Base-by-base conservation (phyloP, 2,329 filamentous ascomycete species). In the Aspergillus sp. region DNA sequence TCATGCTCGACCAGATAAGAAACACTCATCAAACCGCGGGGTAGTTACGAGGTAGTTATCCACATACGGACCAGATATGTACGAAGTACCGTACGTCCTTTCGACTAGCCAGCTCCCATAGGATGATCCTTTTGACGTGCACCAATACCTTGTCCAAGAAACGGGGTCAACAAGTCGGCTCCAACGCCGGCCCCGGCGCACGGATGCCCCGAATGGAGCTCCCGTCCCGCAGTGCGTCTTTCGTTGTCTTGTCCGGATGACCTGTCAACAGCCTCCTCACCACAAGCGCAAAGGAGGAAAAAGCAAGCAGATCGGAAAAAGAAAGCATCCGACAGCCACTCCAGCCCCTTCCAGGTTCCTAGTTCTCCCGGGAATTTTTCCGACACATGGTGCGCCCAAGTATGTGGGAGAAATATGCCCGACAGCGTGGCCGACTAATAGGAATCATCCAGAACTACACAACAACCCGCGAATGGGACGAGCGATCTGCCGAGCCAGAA, bases 161-260 rank as follows among this genome's bases (percentile, higher is more conserved):
- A 50, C 11, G 24, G 32, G 20, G 32, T 24, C 47, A 43, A n/a
- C 40, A 26, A 45, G 47, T 44, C 47, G 47, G 47, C 19, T 49
- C 30, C 40, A 9, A 44, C 47, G 40, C 36, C 24, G 47, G 47
- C 35, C 17, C 22, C 46, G 6, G 36, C 36, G 30, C 40, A 42
- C 40, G 20, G 46, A 49, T 49, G 46, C n/a, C 36, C 26, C 14
- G 16, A 11, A 19, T 6, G 24, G 26, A 38, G 35, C 16, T 38
- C 35, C 14, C 35, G 35, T 38, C 35, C 14, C 26, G 26, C 26
- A 30, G 11, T 2, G 14, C 35, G 35, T 17, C 42, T 42, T 26
- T n/a, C 8, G 17, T 26, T 33, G n/a, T 26, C n/a, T 24, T 10
- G n/a, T 10, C 24, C n/a, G 20, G 16, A 11, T 19, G 24, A 32